phyloP scores from a whole-genome alignment of 2,329 filamentous ascomycete genomes.

The Botrytis cinerea region DNA sequence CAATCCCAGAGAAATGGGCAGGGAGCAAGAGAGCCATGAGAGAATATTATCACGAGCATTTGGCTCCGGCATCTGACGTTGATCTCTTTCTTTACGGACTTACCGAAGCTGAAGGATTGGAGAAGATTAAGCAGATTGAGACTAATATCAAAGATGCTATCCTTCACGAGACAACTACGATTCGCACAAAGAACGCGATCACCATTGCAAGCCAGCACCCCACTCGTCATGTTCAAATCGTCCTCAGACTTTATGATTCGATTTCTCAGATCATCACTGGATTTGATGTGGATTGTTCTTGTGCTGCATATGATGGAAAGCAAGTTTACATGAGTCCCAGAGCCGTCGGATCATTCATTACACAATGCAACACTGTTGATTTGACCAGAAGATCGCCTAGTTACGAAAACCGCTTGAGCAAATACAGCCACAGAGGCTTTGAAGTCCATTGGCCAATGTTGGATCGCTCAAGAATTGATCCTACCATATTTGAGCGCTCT shows the following conservation, averaged over 20 bases:
- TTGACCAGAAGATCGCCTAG: conserved; percentile 78
- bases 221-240: conserved; percentile 79
- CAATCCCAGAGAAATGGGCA: conserved; percentile 63
- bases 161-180: conserved; percentile 78
- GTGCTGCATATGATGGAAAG: conserved; percentile 76
- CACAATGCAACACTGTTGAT: conserved; percentile 79
- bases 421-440: conserved; percentile 82
- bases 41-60: conserved; percentile 78
- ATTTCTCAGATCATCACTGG: conserved; percentile 83
- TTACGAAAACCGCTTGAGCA: conserved; percentile 83
- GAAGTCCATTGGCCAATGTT: conserved; percentile 79
- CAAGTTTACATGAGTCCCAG: conserved; percentile 80
- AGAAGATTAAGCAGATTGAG: conserved; percentile 86
- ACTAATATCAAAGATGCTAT: conserved; percentile 72
- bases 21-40: conserved; percentile 63
- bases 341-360: conserved; percentile 76
- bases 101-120: conserved; percentile 72
- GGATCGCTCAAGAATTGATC: conserved; percentile 75
- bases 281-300: conserved; percentile 85
- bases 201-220: conserved; percentile 85
- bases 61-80: conserved; percentile 82
- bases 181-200: conserved; percentile 84
- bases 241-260: conserved; percentile 81
- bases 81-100: conserved; percentile 84
- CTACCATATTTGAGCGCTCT: conserved; percentile 82